Conservation (phyloP, 2,329 filamentous ascomycete genomes). For the Monosporascus ibericus region DNA sequence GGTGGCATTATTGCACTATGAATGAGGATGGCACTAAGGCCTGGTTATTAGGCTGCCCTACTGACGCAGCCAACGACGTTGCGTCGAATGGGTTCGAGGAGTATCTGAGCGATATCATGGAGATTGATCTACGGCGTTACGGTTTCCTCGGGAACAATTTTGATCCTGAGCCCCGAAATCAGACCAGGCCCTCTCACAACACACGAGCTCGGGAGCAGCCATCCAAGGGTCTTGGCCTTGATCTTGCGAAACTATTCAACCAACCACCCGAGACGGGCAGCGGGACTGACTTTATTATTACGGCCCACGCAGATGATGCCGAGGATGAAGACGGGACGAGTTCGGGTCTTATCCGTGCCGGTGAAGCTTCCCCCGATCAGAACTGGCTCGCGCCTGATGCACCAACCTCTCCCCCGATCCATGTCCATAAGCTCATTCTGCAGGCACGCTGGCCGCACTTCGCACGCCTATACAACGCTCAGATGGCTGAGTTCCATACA, state of each 20-base stretch:
- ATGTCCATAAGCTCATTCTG: constrained; percentile 91
- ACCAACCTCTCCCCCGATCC: constrained; percentile 73
- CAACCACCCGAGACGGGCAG: constrained; percentile 76
- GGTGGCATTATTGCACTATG: constrained; percentile 97
- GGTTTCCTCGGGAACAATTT: constrained; percentile 81
- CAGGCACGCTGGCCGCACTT: constrained; percentile 97
- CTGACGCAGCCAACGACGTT: constrained; percentile 62
- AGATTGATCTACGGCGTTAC: constrained; percentile 86
- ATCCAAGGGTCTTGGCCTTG: constrained; percentile 69
- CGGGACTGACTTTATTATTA: constrained; percentile 86
- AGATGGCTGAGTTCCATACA: constrained; percentile 97
- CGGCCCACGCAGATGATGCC: constrained; percentile 74
- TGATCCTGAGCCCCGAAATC: constrained; percentile 46
- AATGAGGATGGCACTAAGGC: constrained; percentile 93
- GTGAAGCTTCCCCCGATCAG: constrained; percentile 36
- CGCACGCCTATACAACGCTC: constrained; percentile 79
- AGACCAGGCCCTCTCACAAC: constrained; percentile 42
- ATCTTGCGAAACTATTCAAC: constrained; percentile 83
- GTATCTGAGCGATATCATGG: constrained; percentile 89
- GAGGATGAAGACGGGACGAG: constrained; percentile 60
- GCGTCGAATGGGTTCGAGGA: constrained; percentile 73
- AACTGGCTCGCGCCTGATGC: constrained; percentile 57
- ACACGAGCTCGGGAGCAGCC: constrained; percentile 44
- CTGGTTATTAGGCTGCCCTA: constrained; percentile 90
- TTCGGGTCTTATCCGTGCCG: constrained; percentile 41